phyloP scores from a whole-genome alignment of 495 filamentous ascomycete species.

The Aspergillus biplanus region DNA sequence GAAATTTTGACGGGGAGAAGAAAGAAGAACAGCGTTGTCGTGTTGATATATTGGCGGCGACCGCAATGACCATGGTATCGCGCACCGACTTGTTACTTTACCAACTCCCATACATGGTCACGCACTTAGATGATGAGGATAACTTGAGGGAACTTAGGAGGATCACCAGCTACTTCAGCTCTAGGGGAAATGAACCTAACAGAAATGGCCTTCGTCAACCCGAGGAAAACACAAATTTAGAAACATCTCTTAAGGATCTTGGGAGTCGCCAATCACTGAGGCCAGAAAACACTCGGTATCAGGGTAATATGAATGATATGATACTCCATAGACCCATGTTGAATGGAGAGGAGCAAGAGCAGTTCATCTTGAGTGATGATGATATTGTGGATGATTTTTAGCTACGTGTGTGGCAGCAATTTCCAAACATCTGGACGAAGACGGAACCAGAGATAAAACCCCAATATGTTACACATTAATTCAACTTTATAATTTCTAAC shows the following conservation, averaged over 20 bases:
- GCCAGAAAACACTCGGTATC: slow-evolving; percentile 10
- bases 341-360: slow-evolving; percentile 41
- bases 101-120: slow-evolving; percentile 80
- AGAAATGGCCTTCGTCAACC: slow-evolving; percentile 12
- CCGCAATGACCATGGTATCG: slow-evolving; percentile 58
- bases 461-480: no score
- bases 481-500: no score
- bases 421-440: no score
- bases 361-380: slow-evolving; percentile 84
- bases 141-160: slow-evolving; percentile 61
- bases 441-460: no score
- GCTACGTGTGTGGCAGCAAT: not conserved
- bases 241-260: not conserved
- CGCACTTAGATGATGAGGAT: slow-evolving; percentile 48
- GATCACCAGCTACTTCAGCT: slow-evolving; percentile 66
- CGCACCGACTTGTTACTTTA: slow-evolving; percentile 78
- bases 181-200: slow-evolving; percentile 44
- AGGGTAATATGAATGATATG: slow-evolving; percentile 7
- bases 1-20: slow-evolving; percentile 25
- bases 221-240: not conserved
- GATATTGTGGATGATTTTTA: slow-evolving; percentile 83
- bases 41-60: slow-evolving; percentile 44
- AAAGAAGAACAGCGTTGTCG: slow-evolving; percentile 18
- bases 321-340: not conserved
- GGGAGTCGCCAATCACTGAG: slow-evolving; percentile 1